Base-by-base conservation (phyloP, 2,329 filamentous ascomycete species). In the Scorias spongiosa region DNA sequence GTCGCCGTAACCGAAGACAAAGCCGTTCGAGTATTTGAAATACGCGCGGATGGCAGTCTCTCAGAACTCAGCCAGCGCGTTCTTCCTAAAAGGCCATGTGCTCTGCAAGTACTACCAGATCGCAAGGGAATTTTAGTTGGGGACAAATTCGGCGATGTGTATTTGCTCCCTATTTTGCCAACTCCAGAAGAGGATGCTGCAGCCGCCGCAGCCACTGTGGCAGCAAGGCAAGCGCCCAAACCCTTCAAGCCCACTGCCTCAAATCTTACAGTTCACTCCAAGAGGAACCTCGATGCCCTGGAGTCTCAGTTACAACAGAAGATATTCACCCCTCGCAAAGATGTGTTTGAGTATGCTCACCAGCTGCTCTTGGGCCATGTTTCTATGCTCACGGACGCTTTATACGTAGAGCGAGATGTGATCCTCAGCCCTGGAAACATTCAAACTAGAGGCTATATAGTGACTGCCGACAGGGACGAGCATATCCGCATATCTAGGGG, bases 111-210 rank as follows among this genome's bases (percentile, higher is more conserved):
- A 42, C 78, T 81, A 7, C 67, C 75, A 34, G 80, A 88, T 57
- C 72, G 76, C 48, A 70, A 72, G 38, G 83, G 78, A 8, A 84
- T 98, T 49, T 65, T 96, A 46, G 79, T 77, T 48, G 89, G 79
- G 42, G 91, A 98, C 68, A 98, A 98, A 63, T 96, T 96, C 57
- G 91, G 91, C 51, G 91, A 98, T 61, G 89, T 95, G 48, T 96
- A 94, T 64, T 76, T 84, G 10, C 65, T 98, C 7, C 89, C 91
- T 11, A 69, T 96, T 2, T 60, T 86, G 39, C 53, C 51, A 2
- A 54, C 59, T 10, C 55, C 58, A n/a, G 45, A 54, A 29, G 40
- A 46, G 29, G 60, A 64, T 38, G 55, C 57, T 26, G 51, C 51
- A 32, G 49, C 52, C 14, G 54, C 49, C 26, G 50, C 47, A 5